Percentiles rank a stretch among this genome's conserved stretches.
These are phyloP conservation scores for Notholithocarpus densiflorus DNA, from an alignment of 306 rosid species.

Conservation along the genomic window DNA sequence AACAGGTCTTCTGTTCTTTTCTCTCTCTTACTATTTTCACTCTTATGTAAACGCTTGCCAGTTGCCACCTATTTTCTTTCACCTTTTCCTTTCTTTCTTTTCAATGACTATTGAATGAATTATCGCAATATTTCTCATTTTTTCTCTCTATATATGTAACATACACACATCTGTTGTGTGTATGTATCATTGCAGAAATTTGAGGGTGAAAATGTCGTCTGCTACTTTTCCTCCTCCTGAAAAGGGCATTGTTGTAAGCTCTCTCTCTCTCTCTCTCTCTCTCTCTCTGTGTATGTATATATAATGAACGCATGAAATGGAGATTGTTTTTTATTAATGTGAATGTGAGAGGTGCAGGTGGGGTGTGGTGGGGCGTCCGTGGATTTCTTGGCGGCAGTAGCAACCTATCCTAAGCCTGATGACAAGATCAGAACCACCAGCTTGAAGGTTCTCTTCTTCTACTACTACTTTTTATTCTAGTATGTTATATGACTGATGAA, in stretches of 20 bases:
- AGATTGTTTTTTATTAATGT: neutral
- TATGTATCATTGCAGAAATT: slow-evolving; percentile 3
- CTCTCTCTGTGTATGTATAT: neutral
- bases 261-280: slow-evolving; percentile 3
- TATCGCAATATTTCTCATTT: too few relatives aligned
- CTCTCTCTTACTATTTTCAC: too few relatives aligned
- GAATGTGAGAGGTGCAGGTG: slow-evolving; percentile 38
- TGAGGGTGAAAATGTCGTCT: slow-evolving; percentile 44
- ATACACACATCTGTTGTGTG: too few relatives aligned
- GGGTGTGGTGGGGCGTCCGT: slow-evolving; percentile 57
- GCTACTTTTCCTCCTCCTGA: slow-evolving; percentile 39
- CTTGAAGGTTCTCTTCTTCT: slow-evolving; percentile 38
- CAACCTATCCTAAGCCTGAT: slow-evolving; percentile 71
- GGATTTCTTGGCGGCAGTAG: slow-evolving; percentile 66
- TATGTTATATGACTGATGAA: neutral
- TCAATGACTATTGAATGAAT: too few relatives aligned
- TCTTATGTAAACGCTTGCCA: too few relatives aligned
- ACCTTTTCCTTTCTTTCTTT: too few relatives aligned
- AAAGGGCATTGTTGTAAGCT: slow-evolving; percentile 54
- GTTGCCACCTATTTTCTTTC: too few relatives aligned
- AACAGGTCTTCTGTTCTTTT: too few relatives aligned
- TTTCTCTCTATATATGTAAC: too few relatives aligned
- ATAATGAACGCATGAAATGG: neutral
- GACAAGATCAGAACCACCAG: slow-evolving; percentile 70
- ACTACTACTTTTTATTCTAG: neutral